phyloP scores from a whole-genome alignment of 2,329 filamentous ascomycete species.

The Geosmithia putterillii region DNA sequence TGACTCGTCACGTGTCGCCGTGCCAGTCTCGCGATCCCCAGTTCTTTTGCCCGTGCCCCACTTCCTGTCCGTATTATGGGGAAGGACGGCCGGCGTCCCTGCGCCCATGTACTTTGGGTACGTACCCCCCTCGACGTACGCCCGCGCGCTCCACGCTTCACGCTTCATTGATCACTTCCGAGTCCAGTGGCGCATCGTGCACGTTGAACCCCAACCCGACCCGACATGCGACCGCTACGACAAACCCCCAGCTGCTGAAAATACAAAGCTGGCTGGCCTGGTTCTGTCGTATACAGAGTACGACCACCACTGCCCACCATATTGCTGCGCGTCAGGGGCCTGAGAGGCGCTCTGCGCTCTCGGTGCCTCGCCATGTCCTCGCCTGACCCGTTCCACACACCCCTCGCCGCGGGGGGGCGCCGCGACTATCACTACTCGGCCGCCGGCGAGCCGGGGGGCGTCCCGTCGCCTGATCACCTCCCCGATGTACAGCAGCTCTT shows the following conservation, averaged over 20 bases:
- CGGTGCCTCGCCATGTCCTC: conserved; percentile 19
- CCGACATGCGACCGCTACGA: neutral
- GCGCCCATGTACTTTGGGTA: no score
- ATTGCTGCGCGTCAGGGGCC: conserved; percentile 13
- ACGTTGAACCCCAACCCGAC: no score
- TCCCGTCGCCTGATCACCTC: conserved; percentile 44
- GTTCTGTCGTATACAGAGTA: no score
- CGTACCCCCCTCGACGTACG: no score
- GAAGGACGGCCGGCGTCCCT: no score
- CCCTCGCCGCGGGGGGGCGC: neutral
- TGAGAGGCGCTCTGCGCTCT: conserved; percentile 36
- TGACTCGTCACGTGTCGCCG: conserved; percentile 21
- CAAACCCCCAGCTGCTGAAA: neutral
- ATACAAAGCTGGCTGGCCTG: no score
- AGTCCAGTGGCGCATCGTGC: no score
- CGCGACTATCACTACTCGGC: conserved; percentile 10
- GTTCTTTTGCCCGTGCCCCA: neutral
- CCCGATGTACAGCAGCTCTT: conserved; percentile 38
- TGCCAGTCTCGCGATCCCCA: conserved; percentile 14
- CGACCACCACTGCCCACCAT: neutral
- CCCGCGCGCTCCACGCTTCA: no score
- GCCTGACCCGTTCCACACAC: conserved; percentile 8
- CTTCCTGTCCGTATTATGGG: no score
- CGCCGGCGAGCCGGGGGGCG: conserved; percentile 18
- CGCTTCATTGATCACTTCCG: no score